Base-by-base conservation (phyloP, 805 yeast species). In the Cyberlindnera euphorbiae region DNA sequence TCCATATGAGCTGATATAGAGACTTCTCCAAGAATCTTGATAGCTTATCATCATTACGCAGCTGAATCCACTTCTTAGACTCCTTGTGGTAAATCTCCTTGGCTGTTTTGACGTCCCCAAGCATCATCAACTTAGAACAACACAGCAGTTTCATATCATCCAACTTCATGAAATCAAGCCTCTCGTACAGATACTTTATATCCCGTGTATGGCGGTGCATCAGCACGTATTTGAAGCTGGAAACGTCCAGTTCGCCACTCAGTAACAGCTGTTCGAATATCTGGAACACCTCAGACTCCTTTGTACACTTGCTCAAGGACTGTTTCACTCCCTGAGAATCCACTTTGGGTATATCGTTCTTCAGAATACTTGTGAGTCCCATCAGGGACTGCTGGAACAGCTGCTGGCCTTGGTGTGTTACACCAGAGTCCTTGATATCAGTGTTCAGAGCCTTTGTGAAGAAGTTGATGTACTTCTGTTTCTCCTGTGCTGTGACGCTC, bases 301-400 rank as follows among this genome's bases (percentile, higher is more conserved):
- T 27, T 3, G 22, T n/a, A 28, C 46, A 38, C 12, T 18, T 17
- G 5, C 17, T 17, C 1, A 49, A 13, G 3, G 31, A 22, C 2
- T 43, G 38, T 15, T 41, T 38, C 2, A 35, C 18, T 5, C 35
- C 32, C 6, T 23, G 26, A 8, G 35, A 13, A 23, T 44, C 46
- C 16, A 35, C 14, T 8, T 10, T 24, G 26, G 8, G n/a, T 16
- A 8, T 14, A 17, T 13, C 11, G 17, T 13, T 26, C 7, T 30
- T 39, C 29, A 39, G 14, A 19, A 38, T 29, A 14, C 42, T 36
- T 21, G 34, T 46, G 26, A 48, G 28, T 8, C 50, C 53, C 14
- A 37, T 15, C 24, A 48, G 15, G 13, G 53, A 48, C 29, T 48
- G 53, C 6, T 39, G 30, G 28, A 42, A 44, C 27, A 42, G 49